These are phyloP conservation scores for Nicotiana attenuata DNA, from an alignment of 257 asterid genomes.

Conservation along the genomic window DNA sequence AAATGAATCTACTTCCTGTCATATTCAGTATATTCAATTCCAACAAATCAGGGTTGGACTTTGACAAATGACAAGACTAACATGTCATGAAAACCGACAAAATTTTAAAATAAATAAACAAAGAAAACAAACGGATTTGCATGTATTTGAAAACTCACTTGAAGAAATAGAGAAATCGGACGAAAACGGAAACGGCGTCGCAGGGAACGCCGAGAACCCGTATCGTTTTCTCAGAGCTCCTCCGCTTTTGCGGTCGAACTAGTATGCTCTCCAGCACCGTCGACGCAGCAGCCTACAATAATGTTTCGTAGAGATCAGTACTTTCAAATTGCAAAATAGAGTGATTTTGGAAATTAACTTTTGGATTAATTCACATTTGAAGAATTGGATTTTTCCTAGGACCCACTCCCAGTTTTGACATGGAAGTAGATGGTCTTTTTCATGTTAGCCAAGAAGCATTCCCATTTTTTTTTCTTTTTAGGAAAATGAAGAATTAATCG, in stretches of 20 bases:
- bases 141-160: conserved; percentile 42
- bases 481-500: too few relatives aligned
- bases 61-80: not conserved
- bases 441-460: not conserved
- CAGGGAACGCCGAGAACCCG: conserved; percentile 73
- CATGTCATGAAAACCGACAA: not conserved
- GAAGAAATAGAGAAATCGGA: conserved; percentile 59
- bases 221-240: conserved; percentile 43
- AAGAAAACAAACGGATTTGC: not conserved
- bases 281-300: conserved; percentile 65
- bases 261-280: conserved; percentile 71
- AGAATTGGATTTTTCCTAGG: not conserved
- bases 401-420: not conserved
- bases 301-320: not conserved
- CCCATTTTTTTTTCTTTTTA: not conserved
- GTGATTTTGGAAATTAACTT: not conserved
- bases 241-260: conserved; percentile 49
- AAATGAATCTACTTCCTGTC: not conserved
- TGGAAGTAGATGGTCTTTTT: not conserved
- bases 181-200: conserved; percentile 66
- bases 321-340: not conserved
- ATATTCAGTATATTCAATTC: not conserved
- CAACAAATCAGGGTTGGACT: not conserved
- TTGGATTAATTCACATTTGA: not conserved
- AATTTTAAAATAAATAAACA: not conserved